Evolutionary conservation across 139 green algal genomes (phyloP).

Genomic region (Protoeuglena noctilucae): DNA sequence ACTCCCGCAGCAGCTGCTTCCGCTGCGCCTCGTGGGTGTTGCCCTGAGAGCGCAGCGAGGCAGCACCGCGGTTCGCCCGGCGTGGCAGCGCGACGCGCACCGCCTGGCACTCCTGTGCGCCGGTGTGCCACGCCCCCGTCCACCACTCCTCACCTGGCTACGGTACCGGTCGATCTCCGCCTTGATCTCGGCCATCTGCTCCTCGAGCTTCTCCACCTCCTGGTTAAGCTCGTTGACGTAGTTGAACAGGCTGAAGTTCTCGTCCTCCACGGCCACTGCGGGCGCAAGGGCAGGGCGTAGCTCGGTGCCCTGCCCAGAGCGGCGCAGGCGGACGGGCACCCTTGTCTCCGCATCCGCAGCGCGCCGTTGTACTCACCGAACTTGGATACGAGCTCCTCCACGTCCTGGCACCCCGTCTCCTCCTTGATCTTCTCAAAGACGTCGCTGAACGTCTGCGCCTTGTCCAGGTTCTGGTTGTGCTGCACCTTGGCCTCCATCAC

Average conservation of each 20-base stretch:
- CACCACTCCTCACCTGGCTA: neutral
- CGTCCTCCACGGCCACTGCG: slow-evolving; percentile 40
- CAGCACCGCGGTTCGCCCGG: too few relatives aligned
- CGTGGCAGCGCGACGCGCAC: too few relatives aligned
- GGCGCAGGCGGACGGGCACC: too few relatives aligned
- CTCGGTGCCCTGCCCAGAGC: too few relatives aligned
- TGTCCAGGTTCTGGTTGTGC: slow-evolving; percentile 42
- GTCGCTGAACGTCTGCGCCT: slow-evolving; percentile 52
- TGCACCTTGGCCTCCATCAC: slow-evolving; percentile 36
- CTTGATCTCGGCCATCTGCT: slow-evolving; percentile 36
- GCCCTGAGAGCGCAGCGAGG: too few relatives aligned
- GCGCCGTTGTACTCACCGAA: too few relatives aligned
- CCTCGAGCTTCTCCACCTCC: slow-evolving; percentile 51
- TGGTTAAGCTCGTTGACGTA: slow-evolving; percentile 66
- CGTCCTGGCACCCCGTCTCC: slow-evolving; percentile 39
- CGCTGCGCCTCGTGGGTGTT: slow-evolving; percentile 11
- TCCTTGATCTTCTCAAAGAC: slow-evolving; percentile 63
- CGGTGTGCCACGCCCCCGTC: too few relatives aligned
- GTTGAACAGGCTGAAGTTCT: slow-evolving; percentile 64
- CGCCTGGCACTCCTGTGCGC: too few relatives aligned
- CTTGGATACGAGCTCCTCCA: slow-evolving; percentile 56
- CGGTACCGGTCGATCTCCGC: too few relatives aligned
- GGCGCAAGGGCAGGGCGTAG: too few relatives aligned
- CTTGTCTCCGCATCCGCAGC: too few relatives aligned
- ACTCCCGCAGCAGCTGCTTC: slow-evolving; percentile 19